Evolutionary conservation across 768 basidiomycete species (phyloP).

Genomic region (Tulasnella sp.): DNA sequence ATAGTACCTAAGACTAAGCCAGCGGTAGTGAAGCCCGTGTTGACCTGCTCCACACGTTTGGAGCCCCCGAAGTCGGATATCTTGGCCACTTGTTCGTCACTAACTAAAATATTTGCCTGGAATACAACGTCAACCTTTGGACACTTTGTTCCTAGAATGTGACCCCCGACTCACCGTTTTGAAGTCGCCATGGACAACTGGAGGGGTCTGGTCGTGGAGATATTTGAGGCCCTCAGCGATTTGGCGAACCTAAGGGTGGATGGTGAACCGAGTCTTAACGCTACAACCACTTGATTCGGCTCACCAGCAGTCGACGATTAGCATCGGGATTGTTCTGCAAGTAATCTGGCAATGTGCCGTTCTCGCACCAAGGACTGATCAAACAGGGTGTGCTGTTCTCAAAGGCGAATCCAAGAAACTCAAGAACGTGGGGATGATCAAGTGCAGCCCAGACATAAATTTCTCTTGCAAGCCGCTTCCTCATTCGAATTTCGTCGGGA

Average conservation of each 20-base stretch:
- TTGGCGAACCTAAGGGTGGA: conserved; percentile 16
- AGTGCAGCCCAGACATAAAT: background rate
- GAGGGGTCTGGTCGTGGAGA: conserved; percentile 22
- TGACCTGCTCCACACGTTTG: background rate
- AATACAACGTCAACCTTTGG: background rate
- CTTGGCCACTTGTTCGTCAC: background rate
- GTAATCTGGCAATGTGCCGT: conserved; percentile 51
- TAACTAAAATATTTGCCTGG: background rate
- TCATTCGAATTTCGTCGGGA: background rate
- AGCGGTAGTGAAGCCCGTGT: background rate
- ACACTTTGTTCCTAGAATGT: background rate
- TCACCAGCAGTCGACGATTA: conserved; percentile 46
- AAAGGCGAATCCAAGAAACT: background rate
- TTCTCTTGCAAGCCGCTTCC: background rate
- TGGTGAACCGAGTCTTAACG: background rate
- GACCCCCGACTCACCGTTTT: conserved; percentile 22
- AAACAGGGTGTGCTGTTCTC: conserved; percentile 38
- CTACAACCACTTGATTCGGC: conserved; percentile 1
- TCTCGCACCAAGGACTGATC: conserved; percentile 55
- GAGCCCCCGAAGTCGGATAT: background rate
- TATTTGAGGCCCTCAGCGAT: conserved; percentile 27
- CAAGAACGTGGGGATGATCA: background rate
- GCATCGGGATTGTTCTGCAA: conserved; percentile 42
- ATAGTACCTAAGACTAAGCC: background rate
- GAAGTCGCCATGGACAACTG: conserved; percentile 28